Conservation (phyloP, 1,139 yeast species). For the Protomyces inundatus region DNA sequence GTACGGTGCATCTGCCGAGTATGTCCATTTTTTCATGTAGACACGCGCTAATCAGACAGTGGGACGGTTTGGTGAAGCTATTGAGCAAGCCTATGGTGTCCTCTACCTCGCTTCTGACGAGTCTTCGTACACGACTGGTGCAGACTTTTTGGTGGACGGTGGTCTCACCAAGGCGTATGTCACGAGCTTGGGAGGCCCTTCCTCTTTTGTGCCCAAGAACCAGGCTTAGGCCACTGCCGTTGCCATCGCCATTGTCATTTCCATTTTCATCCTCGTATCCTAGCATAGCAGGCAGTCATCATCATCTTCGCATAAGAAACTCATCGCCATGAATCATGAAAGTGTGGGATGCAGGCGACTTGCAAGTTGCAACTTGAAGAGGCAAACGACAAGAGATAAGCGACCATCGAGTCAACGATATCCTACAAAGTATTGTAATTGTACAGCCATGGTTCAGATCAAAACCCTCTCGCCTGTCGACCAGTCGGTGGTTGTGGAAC, state of each 20-base stretch:
- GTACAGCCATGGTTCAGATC: neutral
- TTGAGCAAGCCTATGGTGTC: conserved; percentile 78
- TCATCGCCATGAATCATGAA: too few species aligned
- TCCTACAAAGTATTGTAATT: neutral
- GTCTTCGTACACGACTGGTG: conserved; percentile 75
- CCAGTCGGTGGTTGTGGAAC: conserved; percentile 21
- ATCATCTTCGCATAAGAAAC: too few species aligned
- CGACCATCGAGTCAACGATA: neutral
- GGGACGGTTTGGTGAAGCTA: conserved; percentile 49
- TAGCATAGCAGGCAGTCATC: too few species aligned
- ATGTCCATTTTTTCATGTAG: neutral
- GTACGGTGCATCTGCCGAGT: conserved; percentile 49
- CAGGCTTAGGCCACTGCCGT: neutral
- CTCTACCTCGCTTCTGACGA: conserved; percentile 77
- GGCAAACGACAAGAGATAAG: neutral
- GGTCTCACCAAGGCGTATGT: conserved; percentile 43
- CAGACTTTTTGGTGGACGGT: conserved; percentile 79
- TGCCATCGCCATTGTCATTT: neutral
- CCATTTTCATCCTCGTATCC: too few species aligned
- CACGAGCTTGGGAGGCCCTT: conserved; percentile 7
- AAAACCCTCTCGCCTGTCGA: conserved; percentile 25
- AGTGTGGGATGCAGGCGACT: too few species aligned
- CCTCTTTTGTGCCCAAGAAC: conserved; percentile 15
- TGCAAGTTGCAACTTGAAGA: neutral
- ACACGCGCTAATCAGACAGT: neutral